phyloP scores from a whole-genome alignment of 148 eudicot species.

The Spergularia bocconei region DNA sequence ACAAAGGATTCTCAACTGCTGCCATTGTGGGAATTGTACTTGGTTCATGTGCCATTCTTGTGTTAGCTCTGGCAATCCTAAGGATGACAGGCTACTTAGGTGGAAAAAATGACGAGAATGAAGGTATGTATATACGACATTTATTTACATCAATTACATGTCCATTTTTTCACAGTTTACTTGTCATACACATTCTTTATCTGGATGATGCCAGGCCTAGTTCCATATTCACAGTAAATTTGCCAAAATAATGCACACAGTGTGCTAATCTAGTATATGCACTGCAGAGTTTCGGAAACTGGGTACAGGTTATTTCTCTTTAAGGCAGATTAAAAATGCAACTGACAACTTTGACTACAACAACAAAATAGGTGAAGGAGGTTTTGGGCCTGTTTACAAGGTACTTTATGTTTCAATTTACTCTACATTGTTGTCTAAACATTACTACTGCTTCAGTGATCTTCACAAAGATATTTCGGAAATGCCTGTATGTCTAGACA shows the following conservation, averaged over 20 bases:
- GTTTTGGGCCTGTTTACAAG: conserved; percentile 93
- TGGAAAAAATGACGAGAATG: conserved; percentile 38
- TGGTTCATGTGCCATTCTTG: conserved; percentile 42
- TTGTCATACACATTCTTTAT: not conserved
- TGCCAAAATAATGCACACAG: not conserved
- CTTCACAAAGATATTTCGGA: not conserved
- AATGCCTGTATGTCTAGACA: not conserved
- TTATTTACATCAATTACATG: not conserved
- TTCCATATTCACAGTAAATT: not conserved
- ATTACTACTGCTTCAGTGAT: not conserved
- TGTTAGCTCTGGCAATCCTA: conserved; percentile 36
- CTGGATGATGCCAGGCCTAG: not conserved
- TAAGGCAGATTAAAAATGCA: conserved; percentile 76
- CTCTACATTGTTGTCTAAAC: not conserved
- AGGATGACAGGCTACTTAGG: conserved; percentile 49
- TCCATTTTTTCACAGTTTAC: too few species aligned
- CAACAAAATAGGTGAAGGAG: conserved; percentile 91
- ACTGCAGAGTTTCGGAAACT: conserved; percentile 58
- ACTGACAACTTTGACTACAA: conserved; percentile 56
- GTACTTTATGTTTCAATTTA: conserved; percentile 26
- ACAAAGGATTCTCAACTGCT: conserved; percentile 48
- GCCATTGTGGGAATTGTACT: conserved; percentile 62
- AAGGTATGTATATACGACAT: conserved; percentile 16
- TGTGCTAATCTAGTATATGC: not conserved
- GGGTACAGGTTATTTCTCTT: conserved; percentile 69